Conservation (phyloP, 2,329 filamentous ascomycete species). For the Lecanicillium sp. region DNA sequence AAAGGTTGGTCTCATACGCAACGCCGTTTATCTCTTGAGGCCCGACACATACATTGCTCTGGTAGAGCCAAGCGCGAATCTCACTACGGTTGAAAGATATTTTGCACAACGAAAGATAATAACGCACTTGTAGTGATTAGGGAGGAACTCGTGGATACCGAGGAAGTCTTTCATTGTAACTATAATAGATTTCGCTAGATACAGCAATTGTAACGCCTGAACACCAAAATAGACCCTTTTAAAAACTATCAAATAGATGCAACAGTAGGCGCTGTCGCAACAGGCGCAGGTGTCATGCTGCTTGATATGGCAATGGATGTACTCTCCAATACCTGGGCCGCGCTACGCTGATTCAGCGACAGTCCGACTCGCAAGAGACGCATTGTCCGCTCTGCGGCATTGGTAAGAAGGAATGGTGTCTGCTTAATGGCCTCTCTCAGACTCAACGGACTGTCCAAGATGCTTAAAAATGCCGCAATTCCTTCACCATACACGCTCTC, state of each 20-base stretch:
- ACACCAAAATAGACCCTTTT: too few relatives aligned
- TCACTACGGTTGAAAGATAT: not conserved
- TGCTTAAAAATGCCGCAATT: not conserved
- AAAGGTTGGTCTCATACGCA: not conserved
- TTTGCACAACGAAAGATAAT: conserved; percentile 1
- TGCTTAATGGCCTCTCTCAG: not conserved
- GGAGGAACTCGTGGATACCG: too few relatives aligned
- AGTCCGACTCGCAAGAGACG: not conserved
- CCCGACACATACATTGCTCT: conserved; percentile 8
- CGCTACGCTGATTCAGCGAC: not conserved
- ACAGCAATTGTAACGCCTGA: too few relatives aligned
- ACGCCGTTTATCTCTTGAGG: conserved; percentile 3
- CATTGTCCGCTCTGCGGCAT: not conserved
- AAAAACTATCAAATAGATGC: too few relatives aligned
- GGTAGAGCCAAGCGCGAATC: not conserved
- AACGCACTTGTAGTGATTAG: too few relatives aligned
- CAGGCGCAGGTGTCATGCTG: too few relatives aligned
- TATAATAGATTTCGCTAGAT: too few relatives aligned
- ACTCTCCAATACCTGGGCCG: too few relatives aligned
- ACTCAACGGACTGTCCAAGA: not conserved
- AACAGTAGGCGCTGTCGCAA: too few relatives aligned
- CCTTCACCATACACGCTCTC: not conserved
- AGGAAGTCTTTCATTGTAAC: too few relatives aligned
- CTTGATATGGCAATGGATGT: too few relatives aligned
- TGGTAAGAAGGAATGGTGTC: not conserved